Conservation (phyloP, 768 basidiomycete species). For the Favolaschia claudopus region DNA sequence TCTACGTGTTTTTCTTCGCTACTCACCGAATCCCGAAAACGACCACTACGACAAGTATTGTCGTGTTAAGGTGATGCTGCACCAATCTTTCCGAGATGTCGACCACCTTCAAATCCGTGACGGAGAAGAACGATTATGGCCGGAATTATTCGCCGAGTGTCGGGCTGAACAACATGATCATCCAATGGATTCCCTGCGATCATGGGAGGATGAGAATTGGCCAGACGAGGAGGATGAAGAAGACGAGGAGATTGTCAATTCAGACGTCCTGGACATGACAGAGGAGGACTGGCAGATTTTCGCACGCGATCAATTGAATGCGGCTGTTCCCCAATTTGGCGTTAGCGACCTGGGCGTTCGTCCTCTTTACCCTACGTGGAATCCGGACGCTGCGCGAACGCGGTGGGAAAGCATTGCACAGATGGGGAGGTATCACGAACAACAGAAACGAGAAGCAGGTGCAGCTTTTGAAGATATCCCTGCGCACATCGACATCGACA, state of each 20-base stretch:
- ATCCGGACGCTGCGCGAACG: conserved; percentile 8
- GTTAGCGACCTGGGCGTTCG: conserved; percentile 5
- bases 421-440: not conserved
- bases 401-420: conserved; percentile 1
- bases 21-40: conserved; percentile 25
- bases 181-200: not conserved
- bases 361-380: conserved; percentile 19
- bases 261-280: conserved; percentile 10
- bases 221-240: not conserved
- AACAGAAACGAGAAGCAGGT: not conserved
- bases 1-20: conserved; percentile 19
- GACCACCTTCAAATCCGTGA: not conserved
- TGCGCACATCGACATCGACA: not conserved
- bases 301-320: conserved; percentile 10
- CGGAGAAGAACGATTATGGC: not conserved
- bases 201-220: not conserved
- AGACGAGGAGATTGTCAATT: conserved; percentile 13
- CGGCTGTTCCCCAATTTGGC: conserved; percentile 6
- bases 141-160: not conserved
- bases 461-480: not conserved
- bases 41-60: conserved; percentile 27
- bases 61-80: conserved; percentile 21
- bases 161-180: not conserved
- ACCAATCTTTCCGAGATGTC: conserved; percentile 26
- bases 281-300: conserved; percentile 27